Evolutionary conservation across 1,139 yeast genomes (phyloP).

Genomic region (Petasospora fabianii): DNA sequence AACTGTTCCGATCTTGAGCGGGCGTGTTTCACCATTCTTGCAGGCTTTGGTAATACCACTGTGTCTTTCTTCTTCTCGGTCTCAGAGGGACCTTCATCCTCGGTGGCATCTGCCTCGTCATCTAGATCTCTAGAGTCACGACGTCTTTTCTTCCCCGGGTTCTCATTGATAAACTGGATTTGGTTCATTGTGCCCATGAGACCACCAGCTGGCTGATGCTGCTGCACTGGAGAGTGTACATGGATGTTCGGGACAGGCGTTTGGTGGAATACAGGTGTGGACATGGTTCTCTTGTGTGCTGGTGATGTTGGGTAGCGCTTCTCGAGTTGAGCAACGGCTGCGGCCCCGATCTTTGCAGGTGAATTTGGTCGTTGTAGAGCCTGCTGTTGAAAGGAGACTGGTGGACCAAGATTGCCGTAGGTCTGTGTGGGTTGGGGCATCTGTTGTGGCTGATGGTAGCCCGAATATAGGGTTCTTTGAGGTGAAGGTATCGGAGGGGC

Average conservation of each 20-base stretch:
- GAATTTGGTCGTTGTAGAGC: conserved; percentile 43
- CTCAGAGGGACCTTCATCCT: conserved; percentile 11
- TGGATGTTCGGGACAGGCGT: conserved; percentile 27
- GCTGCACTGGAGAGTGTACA: conserved; percentile 5
- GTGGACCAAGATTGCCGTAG: conserved; percentile 21
- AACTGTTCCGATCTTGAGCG: conserved; percentile 18
- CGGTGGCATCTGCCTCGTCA: conserved; percentile 15
- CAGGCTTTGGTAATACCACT: neutral
- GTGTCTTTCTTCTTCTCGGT: conserved; percentile 4
- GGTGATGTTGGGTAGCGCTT: conserved; percentile 25
- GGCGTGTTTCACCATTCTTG: conserved; percentile 15
- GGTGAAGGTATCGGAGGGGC: conserved; percentile 5
- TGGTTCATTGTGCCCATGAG: conserved; percentile 27
- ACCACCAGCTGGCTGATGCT: conserved; percentile 1
- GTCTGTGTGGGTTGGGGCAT: neutral
- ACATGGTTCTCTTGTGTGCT: conserved; percentile 29
- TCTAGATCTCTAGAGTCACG: conserved; percentile 15
- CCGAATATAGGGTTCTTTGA: conserved; percentile 2
- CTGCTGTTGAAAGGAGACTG: conserved; percentile 14
- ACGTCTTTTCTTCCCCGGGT: conserved; percentile 25
- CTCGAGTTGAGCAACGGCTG: conserved; percentile 57
- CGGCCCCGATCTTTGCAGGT: conserved; percentile 72
- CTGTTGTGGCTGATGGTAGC: conserved; percentile 1
- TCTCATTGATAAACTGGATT: conserved; percentile 26
- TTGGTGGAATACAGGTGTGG: conserved; percentile 23